phyloP scores from a whole-genome alignment of 2,329 filamentous ascomycete species.

The Didymella segeticola region DNA sequence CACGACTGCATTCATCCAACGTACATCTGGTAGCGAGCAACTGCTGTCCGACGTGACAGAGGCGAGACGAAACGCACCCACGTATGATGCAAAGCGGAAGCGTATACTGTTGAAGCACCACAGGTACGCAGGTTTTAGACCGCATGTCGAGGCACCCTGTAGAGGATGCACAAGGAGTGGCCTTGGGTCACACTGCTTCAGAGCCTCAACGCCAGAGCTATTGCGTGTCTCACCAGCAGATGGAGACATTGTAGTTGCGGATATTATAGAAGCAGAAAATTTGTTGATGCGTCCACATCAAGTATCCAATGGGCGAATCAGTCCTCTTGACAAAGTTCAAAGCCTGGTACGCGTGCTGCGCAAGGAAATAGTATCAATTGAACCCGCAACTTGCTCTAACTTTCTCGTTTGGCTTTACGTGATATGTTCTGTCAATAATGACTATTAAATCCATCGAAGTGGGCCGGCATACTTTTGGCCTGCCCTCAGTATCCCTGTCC shows the following conservation, averaged over 20 bases:
- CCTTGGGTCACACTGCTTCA: slow-evolving; percentile 10
- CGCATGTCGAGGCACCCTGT: not conserved
- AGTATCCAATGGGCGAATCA: not conserved
- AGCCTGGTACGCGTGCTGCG: not conserved
- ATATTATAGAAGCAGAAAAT: not conserved
- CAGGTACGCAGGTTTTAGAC: slow-evolving; percentile 13
- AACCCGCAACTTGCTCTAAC: not conserved
- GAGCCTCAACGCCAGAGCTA: slow-evolving; percentile 4
- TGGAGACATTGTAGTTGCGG: not conserved
- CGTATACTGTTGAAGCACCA: slow-evolving; percentile 7
- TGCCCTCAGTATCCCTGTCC: not conserved
- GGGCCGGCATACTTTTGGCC: not conserved
- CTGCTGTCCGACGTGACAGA: not conserved
- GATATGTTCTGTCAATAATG: slow-evolving; percentile 1
- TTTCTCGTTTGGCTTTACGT: not conserved
- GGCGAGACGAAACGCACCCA: not conserved
- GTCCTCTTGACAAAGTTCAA: not conserved
- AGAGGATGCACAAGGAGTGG: not conserved
- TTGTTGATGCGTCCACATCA: not conserved
- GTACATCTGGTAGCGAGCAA: not conserved
- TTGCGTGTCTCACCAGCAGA: not conserved
- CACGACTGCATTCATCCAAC: not conserved
- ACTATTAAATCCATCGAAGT: slow-evolving; percentile 6
- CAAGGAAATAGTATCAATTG: too few species aligned
- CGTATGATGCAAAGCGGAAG: not conserved